Conservation (phyloP, 345 rosid genomes). For the Geranium brycei region DNA sequence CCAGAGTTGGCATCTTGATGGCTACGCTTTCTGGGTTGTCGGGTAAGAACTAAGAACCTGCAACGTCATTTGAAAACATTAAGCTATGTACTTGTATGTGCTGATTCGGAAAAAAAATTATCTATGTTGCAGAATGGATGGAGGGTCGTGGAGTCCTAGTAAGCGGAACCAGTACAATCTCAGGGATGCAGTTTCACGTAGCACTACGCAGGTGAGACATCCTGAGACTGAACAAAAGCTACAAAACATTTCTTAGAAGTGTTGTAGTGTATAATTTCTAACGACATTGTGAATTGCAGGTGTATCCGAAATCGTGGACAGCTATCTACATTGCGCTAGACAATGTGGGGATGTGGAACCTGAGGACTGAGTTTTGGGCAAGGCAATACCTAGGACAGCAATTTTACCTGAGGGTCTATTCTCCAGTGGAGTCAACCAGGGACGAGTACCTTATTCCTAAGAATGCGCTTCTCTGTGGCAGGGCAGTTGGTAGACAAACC, state of each 20-base stretch:
- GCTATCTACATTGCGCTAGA: conserved; percentile 38
- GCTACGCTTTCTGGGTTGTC: conserved; percentile 40
- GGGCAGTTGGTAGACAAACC: conserved; percentile 18
- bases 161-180: conserved; percentile 17
- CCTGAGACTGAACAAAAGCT: neutral
- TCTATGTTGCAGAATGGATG: conserved; percentile 14
- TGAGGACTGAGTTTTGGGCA: conserved; percentile 37
- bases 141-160: conserved; percentile 15
- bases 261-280: no score
- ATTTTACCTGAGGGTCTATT: conserved; percentile 29
- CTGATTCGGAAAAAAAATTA: neutral
- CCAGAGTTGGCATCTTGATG: conserved; percentile 44
- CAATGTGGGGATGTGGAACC: conserved; percentile 47
- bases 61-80: no score
- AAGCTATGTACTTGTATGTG: neutral
- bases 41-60: conserved; percentile 21
- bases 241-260: no score
- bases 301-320: conserved; percentile 37
- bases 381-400: conserved; percentile 44
- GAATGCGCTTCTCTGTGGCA: conserved; percentile 39
- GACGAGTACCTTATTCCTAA: conserved; percentile 42
- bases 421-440: conserved; percentile 27
- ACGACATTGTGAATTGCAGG: conserved; percentile 14
- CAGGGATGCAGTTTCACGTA: conserved; percentile 14
- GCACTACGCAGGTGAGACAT: conserved; percentile 14